A percentile compares a stretch with the other conserved stretches of the same genome.
These are phyloP conservation scores for Arthroderma sp. DNA, from an alignment of 2,329 filamentous ascomycete genomes.

Conservation along the genomic window DNA sequence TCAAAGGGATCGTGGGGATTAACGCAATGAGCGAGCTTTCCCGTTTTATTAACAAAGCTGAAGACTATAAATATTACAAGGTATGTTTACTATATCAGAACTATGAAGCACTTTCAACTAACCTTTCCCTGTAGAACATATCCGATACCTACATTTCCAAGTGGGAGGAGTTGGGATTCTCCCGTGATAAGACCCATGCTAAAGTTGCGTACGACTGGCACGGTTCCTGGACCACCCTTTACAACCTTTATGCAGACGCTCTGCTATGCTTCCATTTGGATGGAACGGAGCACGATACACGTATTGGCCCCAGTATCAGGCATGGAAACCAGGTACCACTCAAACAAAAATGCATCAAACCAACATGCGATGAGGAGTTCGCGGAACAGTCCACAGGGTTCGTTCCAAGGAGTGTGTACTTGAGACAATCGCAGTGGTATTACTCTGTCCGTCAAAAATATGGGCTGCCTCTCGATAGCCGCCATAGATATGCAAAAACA, in stretches of 20 bases:
- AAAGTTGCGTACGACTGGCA: slow-evolving; percentile 71
- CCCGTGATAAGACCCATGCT: slow-evolving; percentile 54
- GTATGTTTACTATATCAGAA: slow-evolving; percentile 15
- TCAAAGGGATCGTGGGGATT: slow-evolving; percentile 75
- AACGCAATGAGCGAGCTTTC: slow-evolving; percentile 64
- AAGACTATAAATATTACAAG: slow-evolving; percentile 46
- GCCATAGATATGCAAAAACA: slow-evolving; percentile 74
- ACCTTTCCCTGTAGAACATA: slow-evolving; percentile 33
- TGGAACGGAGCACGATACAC: slow-evolving; percentile 21
- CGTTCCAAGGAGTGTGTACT: slow-evolving; percentile 63
- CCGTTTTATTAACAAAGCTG: slow-evolving; percentile 43
- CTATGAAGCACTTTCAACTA: slow-evolving; percentile 4
- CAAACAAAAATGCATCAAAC: slow-evolving; percentile 13
- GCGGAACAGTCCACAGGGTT: slow-evolving; percentile 38
- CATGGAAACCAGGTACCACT: slow-evolving; percentile 15
- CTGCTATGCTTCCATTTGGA: slow-evolving; percentile 66
- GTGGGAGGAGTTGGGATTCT: slow-evolving; percentile 60
- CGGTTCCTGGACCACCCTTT: slow-evolving; percentile 71
- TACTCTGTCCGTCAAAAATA: slow-evolving; percentile 64
- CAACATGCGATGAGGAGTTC: slow-evolving; percentile 8
- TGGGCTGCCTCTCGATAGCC: slow-evolving; percentile 67
- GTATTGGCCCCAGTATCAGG: slow-evolving; percentile 4
- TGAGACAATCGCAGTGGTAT: slow-evolving; percentile 71
- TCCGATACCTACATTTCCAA: slow-evolving; percentile 54
- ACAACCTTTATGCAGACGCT: slow-evolving; percentile 71